Conservation (phyloP, 257 asterid species). For the Scutellaria baicalensis region DNA sequence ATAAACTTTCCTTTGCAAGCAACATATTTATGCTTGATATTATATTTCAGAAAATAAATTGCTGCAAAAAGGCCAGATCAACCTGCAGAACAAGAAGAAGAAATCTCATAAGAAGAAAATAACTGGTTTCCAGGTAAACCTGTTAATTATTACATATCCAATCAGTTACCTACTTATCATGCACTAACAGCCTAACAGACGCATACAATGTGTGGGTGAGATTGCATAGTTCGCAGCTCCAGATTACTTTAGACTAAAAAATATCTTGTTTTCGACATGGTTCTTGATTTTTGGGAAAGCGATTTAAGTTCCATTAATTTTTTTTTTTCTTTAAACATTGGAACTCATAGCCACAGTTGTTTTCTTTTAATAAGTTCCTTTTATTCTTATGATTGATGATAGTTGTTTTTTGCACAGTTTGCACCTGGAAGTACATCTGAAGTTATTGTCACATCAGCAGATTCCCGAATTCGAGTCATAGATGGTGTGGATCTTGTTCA, state of each 20-base stretch:
- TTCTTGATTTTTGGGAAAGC: neutral
- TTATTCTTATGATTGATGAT: constrained; percentile 18
- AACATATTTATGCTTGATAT: constrained; percentile 4
- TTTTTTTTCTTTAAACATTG: too few species aligned
- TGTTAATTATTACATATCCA: neutral
- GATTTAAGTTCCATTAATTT: neutral
- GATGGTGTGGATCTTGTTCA: constrained; percentile 85
- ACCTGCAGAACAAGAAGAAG: constrained; percentile 89
- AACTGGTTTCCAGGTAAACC: constrained; percentile 91
- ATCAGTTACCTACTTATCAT: neutral
- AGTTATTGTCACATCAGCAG: constrained; percentile 92
- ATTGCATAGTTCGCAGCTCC: neutral
- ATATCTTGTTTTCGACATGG: neutral
- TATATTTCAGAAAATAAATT: constrained; percentile 65
- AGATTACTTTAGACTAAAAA: neutral
- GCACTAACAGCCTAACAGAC: neutral
- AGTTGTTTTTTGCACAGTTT: constrained; percentile 53
- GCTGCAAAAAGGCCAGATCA: constrained; percentile 64
- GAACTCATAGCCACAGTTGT: too few species aligned
- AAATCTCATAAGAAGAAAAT: constrained; percentile 94
- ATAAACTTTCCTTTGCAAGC: constrained; percentile 6
- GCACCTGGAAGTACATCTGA: constrained; percentile 94
- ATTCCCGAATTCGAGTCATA: constrained; percentile 82
- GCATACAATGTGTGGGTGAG: neutral
- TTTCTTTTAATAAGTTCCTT: neutral